phyloP scores from a whole-genome alignment of 1,284 basidiomycete genomes.

The Sphaerobolus stellatus region DNA sequence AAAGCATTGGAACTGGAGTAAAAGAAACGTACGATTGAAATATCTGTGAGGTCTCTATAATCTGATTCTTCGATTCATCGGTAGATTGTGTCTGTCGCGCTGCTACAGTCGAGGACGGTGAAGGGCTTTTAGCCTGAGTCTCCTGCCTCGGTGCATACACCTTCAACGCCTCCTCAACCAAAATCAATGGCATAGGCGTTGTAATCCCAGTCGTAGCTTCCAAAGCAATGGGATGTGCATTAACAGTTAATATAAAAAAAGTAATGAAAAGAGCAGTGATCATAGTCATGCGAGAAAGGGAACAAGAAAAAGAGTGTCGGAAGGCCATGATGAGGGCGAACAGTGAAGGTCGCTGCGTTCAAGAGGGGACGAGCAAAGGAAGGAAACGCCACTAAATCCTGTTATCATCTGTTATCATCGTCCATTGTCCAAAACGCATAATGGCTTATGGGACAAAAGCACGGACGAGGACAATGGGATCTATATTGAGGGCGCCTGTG shows the following conservation, averaged over 20 bases:
- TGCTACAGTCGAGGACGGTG: not conserved
- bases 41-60: not conserved
- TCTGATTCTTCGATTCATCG: not conserved
- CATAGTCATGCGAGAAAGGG: not conserved
- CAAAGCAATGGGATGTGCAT: not conserved
- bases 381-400: too few relatives aligned
- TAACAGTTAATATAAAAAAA: not conserved
- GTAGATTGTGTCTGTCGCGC: not conserved
- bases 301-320: not conserved
- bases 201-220: not conserved
- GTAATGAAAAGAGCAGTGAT: not conserved
- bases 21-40: constrained; percentile 1
- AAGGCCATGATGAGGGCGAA: too few relatives aligned
- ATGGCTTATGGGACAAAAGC: too few relatives aligned
- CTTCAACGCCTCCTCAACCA: too few relatives aligned
- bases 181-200: not conserved
- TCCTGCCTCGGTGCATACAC: too few relatives aligned
- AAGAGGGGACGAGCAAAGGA: too few relatives aligned
- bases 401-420: too few relatives aligned
- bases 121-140: not conserved
- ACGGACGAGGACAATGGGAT: too few relatives aligned
- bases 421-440: too few relatives aligned
- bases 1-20: not conserved
- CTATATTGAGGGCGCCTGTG: too few relatives aligned
- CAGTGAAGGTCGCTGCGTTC: too few relatives aligned